phyloP scores from a whole-genome alignment of 805 yeast species.

The Candida andamanensis region DNA sequence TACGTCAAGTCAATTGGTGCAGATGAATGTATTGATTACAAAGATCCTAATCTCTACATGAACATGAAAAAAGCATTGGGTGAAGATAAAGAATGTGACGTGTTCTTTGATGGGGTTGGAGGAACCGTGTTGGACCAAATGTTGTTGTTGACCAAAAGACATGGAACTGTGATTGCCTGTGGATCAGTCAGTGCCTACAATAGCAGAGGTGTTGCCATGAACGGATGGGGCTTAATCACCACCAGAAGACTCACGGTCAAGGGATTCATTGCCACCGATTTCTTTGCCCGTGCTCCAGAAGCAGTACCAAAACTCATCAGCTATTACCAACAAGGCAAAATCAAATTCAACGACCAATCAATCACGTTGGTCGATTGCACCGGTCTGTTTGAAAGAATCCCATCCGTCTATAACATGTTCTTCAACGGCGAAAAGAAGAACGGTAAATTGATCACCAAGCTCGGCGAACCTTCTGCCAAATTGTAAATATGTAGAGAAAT shows the following conservation, averaged over 20 bases:
- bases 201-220: conserved; percentile 15
- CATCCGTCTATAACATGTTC: conserved; percentile 43
- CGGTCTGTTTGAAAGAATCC: conserved; percentile 41
- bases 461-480: conserved; percentile 17
- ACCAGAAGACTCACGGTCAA: conserved; percentile 14
- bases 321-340: conserved; percentile 15
- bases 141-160: conserved; percentile 12
- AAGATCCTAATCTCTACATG: conserved; percentile 23
- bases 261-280: conserved; percentile 20
- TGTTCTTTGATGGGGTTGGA: conserved; percentile 22
- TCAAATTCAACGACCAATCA: conserved; percentile 12
- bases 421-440: conserved; percentile 40
- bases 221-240: conserved; percentile 19
- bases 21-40: conserved; percentile 51
- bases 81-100: conserved; percentile 36
- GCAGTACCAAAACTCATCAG: conserved; percentile 11
- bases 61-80: conserved; percentile 18
- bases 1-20: conserved; percentile 53
- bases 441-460: conserved; percentile 49
- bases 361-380: conserved; percentile 21
- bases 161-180: conserved; percentile 23
- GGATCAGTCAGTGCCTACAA: conserved; percentile 34
- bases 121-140: conserved; percentile 17
- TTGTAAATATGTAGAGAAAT: too few relatives aligned
- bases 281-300: conserved; percentile 7